Base-by-base conservation (phyloP, 495 filamentous ascomycete genomes). In the Tuber borchii region DNA sequence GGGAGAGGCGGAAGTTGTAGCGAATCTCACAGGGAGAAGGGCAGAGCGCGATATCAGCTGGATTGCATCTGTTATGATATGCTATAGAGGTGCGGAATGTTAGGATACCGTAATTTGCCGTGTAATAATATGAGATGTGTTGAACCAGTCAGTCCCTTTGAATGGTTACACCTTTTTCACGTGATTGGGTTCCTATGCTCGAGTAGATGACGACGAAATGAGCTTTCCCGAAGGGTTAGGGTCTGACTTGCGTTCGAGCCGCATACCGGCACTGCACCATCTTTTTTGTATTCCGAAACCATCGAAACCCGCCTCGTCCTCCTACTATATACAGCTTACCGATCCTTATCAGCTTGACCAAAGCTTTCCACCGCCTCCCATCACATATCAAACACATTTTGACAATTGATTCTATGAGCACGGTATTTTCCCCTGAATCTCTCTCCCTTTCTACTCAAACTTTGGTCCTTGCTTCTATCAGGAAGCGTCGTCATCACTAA, bases 401-500 rank as follows among this genome's bases (percentile, higher is more conserved):
- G 73, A 34, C 46, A 79, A 76, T 79, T 79, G 31, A 76, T 69
- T 75, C 78, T 76, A 79, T 79, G 78, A 79, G 78, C 78, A 79
- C 78, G 72, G 78, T 79, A 79, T 39, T 79, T 73, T 37, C 45
- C 40, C 45, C 26, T 40, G n/a, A 46, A 42, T 14, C 1, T 65
- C 14, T 26, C 56, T 65, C 14, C 56, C 56, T 19, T 65, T 17
- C 26, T 34, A 3, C 17, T 19, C 56, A 34, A 34, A 19, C 26
- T 16, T 65, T 65, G 26, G 26, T 17, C 26, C 31, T 34, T 65
- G 31, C 56, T 31, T 26, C 77, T 79, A 45, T 75, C 46, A 68
- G 61, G 43, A 61, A 73, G 56, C 56, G 26, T 65, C 56, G 56
- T 65, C 56, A 19, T 34, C 56, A 17, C 56, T 65, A 31, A 65